Base-by-base conservation (phyloP, 192 early-diverging fungal genomes). In the Mortierella hygrophila region DNA sequence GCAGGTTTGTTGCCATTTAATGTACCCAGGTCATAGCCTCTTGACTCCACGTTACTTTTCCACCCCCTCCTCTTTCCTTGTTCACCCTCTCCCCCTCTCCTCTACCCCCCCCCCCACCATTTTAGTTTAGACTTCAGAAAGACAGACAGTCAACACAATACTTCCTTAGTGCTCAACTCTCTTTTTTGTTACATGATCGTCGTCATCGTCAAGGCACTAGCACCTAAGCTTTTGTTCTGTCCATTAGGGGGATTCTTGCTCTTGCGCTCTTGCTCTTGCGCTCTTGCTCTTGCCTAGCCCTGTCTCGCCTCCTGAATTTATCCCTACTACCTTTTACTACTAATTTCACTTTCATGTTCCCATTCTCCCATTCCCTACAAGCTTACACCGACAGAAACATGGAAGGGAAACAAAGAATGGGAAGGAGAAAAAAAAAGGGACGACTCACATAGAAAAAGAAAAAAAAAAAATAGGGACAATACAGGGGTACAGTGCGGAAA, bases 161-260 rank as follows among this genome's bases (percentile, higher is more conserved):
- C 26, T 60, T 21, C 18, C 16, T 60, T 60, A 60, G 55, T 32
- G 60, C 26, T 32, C 29, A 65, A 32, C 29, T 65, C 29, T 32
- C 29, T 65, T 63, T 63, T 63, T 65, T 5, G 13, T 65, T 11
- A 65, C 26, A 65, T 65, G 60, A 65, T 65, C 60, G 60, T 65
- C 60, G 60, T 65, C 60, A 65, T 65, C 60, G 29, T 65, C 60
- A 29, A 65, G 60, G 60, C 60, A 26, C 60, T 65, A 65, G 60
- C 60, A 29, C 55, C 16, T 35, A 65, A 35, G 26, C 29, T 71
- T 37, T 70, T 46, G 13, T 40, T 46, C 13, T 29, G 68, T 32
- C 32, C 21, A 60, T 29, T 60, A 5, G 26, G 16, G 38, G 26
- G 38, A 3, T 65, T 4, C 29, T 13, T 65, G 13, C 8, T 26